These are phyloP conservation scores for Capsicum pubescens DNA, from an alignment of 257 asterid species.

Conservation along the genomic window DNA sequence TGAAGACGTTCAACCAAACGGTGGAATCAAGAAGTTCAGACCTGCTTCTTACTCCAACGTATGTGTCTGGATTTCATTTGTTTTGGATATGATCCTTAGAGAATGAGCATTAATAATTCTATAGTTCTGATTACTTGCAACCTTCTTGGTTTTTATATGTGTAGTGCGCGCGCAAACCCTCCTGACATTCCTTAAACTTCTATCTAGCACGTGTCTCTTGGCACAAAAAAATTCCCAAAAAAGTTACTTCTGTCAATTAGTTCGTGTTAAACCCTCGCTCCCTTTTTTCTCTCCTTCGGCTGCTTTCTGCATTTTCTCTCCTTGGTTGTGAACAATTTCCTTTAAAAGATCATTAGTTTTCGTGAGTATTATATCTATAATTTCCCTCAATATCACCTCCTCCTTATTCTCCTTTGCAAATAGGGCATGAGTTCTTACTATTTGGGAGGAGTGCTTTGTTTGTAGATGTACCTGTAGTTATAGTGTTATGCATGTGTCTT, in stretches of 20 bases:
- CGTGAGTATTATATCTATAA: too few species aligned
- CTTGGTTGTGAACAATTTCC: neutral
- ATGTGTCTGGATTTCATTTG: neutral
- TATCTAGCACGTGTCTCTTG: conserved; percentile 22
- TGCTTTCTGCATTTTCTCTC: conserved; percentile 21
- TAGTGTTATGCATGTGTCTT: too few species aligned
- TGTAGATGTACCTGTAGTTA: too few species aligned
- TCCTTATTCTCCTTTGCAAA: too few species aligned
- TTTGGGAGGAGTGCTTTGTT: too few species aligned
- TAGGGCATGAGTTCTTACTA: too few species aligned
- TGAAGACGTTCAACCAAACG: too few species aligned
- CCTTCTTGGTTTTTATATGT: neutral
- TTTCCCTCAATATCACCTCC: too few species aligned
- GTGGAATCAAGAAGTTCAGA: too few species aligned
- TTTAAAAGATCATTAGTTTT: neutral
- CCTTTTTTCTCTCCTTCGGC: conserved; percentile 30
- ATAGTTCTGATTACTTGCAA: neutral
- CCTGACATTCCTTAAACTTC: conserved; percentile 37
- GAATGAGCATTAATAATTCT: neutral
- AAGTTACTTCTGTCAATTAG: conserved; percentile 3
- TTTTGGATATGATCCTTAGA: neutral
- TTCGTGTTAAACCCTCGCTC: conserved; percentile 28
- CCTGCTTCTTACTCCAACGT: conserved; percentile 35
- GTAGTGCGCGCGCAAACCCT: conserved; percentile 46
- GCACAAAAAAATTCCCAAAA: neutral